Conservation (phyloP, 768 basidiomycete species). For the Neoboletus subvelutipes region DNA sequence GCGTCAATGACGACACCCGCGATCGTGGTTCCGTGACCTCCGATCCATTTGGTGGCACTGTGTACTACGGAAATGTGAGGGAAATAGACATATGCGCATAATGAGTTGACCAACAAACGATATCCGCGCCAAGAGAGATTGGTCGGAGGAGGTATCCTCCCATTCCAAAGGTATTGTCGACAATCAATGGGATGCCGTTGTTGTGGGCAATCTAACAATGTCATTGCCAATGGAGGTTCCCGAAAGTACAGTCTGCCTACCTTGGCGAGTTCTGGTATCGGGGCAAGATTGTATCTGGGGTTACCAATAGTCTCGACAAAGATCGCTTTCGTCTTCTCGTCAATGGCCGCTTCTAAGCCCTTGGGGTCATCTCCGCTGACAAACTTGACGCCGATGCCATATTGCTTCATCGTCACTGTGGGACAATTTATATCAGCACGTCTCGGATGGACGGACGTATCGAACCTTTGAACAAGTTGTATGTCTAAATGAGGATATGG, state of each 20-base stretch:
- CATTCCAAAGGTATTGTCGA: slow-evolving; percentile 65
- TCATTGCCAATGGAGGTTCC: background rate
- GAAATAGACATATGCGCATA: background rate
- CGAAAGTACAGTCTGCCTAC: slow-evolving; percentile 20
- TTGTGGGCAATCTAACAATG: slow-evolving; percentile 53
- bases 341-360: slow-evolving; percentile 52
- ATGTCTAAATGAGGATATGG: slow-evolving; percentile 43
- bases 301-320: slow-evolving; percentile 64
- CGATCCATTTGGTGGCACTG: slow-evolving; percentile 67
- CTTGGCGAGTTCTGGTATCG: slow-evolving; percentile 58
- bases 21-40: slow-evolving; percentile 67
- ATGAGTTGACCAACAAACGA: slow-evolving; percentile 38
- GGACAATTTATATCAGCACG: background rate
- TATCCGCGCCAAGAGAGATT: slow-evolving; percentile 57
- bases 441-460: background rate
- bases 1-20: slow-evolving; percentile 62
- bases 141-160: slow-evolving; percentile 57
- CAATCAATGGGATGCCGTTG: slow-evolving; percentile 59
- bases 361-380: slow-evolving; percentile 46
- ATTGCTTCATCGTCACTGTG: slow-evolving; percentile 54
- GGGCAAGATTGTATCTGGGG: slow-evolving; percentile 55
- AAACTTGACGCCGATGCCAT: slow-evolving; percentile 54
- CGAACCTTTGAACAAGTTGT: slow-evolving; percentile 62
- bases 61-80: slow-evolving; percentile 36
- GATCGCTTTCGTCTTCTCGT: slow-evolving; percentile 58